Evolutionary conservation across 2,329 filamentous ascomycete species (phyloP), one percentile per base, ranked within the genome.

Genomic region (Rhexocercosporidium sp.): DNA sequence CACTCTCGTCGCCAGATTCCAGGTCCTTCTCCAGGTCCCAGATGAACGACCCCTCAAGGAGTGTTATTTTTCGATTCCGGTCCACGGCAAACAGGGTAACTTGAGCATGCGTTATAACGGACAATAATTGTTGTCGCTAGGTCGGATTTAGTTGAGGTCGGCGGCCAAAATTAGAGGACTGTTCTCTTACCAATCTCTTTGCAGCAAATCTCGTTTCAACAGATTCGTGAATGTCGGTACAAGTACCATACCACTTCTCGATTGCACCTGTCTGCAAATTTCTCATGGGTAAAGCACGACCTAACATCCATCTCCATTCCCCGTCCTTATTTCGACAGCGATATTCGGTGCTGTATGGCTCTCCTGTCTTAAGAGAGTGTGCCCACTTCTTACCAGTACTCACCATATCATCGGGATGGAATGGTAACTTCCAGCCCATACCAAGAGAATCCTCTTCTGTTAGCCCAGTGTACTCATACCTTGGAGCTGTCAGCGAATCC

Each of bases 241-340:
- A 93, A 0, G 91, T 93, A 18, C 91, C 92, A 73, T 92, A 93
- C 92, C 92, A 94, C 75, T 92, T 93, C 66, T 92, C 83, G 59
- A 94, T 92, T 57, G 84, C 81, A 1, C 90, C 90, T 0, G 86
- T 86, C 53, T 89, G 85, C 69, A 84, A 85, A 67, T 92, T 88
- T 46, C 83, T 84, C 73, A 93, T 83, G 0, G 92, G 91, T 16
- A 91, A 77, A 0, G 91, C 92, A 51, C 91, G 84, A 12, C 89
- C 91, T 2, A 95, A 81, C 83, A 94, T 93, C 92, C 92, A 95
- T 62, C 91, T 84, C 87, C 88, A 94, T 65, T 90, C 84, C 0
- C 92, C 92, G 37, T 90, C 85, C 59, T 85, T 85, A 66, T 84
- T 88, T 60, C 81, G 84, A 68, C 89, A 92, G 46, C 92, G 86